A percentile compares a stretch with the other conserved stretches of the same genome.
Conservation (phyloP, 306 rosid species). For the Trifolium dubium region DNA sequence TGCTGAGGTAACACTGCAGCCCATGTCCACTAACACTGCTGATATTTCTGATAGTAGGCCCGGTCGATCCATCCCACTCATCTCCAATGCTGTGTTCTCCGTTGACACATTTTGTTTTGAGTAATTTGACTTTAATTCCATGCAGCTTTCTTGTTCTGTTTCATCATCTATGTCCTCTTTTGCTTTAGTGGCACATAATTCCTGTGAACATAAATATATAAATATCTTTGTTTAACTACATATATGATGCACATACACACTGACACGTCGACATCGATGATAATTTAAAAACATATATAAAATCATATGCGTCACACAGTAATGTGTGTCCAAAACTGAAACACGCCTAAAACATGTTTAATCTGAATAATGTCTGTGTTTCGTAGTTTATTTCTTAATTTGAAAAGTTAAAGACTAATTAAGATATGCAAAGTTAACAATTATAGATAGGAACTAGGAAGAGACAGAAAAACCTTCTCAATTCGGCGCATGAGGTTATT, state of each 20-base stretch:
- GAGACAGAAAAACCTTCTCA: slow-evolving; percentile 57
- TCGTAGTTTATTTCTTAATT: not conserved
- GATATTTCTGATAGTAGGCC: slow-evolving; percentile 81
- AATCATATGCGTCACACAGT: too few species aligned
- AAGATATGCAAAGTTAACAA: not conserved
- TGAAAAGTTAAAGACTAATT: not conserved
- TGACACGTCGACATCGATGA: too few species aligned
- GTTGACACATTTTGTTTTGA: slow-evolving; percentile 1
- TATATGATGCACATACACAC: not conserved
- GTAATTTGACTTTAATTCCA: slow-evolving; percentile 28
- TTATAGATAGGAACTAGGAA: not conserved
- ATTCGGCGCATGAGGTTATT: slow-evolving; percentile 68
- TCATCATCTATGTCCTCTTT: slow-evolving; percentile 39
- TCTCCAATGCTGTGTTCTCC: slow-evolving; percentile 65
- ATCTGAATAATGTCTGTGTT: too few species aligned
- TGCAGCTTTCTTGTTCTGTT: slow-evolving; percentile 5
- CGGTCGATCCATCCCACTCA: slow-evolving; percentile 71
- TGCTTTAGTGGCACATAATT: slow-evolving; percentile 60
- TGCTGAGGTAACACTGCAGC: slow-evolving; percentile 61
- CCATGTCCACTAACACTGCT: slow-evolving; percentile 64
- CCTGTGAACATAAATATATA: slow-evolving; percentile 48
- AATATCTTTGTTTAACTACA: not conserved
- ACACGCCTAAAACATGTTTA: too few species aligned
- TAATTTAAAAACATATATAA: too few species aligned
- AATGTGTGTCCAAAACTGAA: too few species aligned